phyloP scores from a whole-genome alignment of 164 flowering plant species.

The Aristolochia fimbriata region DNA sequence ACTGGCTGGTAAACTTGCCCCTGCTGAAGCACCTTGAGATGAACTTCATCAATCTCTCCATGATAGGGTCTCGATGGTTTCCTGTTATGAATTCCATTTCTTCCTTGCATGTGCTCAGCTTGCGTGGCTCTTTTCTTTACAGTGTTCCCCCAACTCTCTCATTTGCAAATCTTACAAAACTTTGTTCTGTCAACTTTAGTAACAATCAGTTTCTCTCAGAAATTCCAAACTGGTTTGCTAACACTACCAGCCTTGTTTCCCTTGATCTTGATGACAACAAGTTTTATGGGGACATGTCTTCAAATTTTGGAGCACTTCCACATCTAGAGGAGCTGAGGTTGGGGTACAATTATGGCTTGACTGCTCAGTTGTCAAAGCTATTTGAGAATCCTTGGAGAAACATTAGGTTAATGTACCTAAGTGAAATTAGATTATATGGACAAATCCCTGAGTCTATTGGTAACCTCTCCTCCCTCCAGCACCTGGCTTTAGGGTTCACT shows the following conservation, averaged over 20 bases:
- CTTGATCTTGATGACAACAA: neutral
- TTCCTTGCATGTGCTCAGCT: neutral
- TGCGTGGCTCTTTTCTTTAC: neutral
- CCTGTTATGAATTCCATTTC: neutral
- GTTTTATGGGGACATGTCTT: neutral
- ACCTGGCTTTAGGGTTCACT: too few species aligned
- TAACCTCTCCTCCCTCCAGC: neutral
- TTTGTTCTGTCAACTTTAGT: neutral
- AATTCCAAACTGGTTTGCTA: neutral
- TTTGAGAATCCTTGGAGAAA: neutral
- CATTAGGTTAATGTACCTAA: neutral
- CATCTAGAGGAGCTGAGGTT: neutral
- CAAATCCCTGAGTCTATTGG: conserved; percentile 3
- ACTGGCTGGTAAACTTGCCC: neutral
- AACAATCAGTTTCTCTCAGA: neutral
- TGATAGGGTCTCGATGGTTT: neutral
- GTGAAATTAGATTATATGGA: conserved; percentile 12
- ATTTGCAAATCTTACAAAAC: neutral
- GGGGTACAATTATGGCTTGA: neutral
- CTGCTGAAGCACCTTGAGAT: neutral
- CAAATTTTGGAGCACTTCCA: neutral
- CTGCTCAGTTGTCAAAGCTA: neutral
- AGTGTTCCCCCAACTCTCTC: neutral
- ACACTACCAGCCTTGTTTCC: neutral
- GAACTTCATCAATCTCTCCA: neutral